Evolutionary conservation across 2,329 filamentous ascomycete genomes (phyloP), one percentile per base, ranked within the genome.

Genomic region (Aspergillus sergii): DNA sequence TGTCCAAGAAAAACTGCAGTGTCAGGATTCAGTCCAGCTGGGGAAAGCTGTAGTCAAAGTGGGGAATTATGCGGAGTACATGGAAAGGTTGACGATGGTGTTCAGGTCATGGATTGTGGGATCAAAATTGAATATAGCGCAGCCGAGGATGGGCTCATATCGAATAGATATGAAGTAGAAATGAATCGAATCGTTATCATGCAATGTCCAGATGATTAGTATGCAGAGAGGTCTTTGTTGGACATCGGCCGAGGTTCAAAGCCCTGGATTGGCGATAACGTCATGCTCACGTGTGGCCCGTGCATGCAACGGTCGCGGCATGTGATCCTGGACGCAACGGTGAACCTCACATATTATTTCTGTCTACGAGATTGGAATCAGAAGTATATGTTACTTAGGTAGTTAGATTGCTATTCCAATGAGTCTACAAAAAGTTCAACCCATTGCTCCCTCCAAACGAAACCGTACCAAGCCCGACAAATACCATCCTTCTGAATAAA

Each of bases 221-320:
- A 7, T 59, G 19, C 7, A 53, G 21, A 26, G 5, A 26, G n/a
- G 32, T 55, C 23, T 51, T 51, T 53, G 39, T 48, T 48, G 12
- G 14, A 32, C 21, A 30, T 41, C 41, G 53, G 57, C 58, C 61
- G 57, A 61, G 61, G 61, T 57, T 36, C 43, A 61, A 32, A 56
- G 45, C 46, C 14, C 14, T 12, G n/a, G 9, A 14, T 36, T 36
- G 58, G 19, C 6, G 34, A 63, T 63, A 63, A 63, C 61, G 61
- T 63, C 61, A 63, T 61, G 58, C 45, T 55, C 36, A 57, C 39
- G 45, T 41, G 48, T 64, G 62, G 59, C 28, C 56, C 59, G 62
- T 64, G 62, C 62, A 54, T 57, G 30, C 34, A 28, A 63, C 41
- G 39, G 41, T 36, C 45, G 57, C 46, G 14, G 41, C 59, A 64